Conservation (phyloP, 2,329 filamentous ascomycete species). For the Pyricularia grisea region DNA sequence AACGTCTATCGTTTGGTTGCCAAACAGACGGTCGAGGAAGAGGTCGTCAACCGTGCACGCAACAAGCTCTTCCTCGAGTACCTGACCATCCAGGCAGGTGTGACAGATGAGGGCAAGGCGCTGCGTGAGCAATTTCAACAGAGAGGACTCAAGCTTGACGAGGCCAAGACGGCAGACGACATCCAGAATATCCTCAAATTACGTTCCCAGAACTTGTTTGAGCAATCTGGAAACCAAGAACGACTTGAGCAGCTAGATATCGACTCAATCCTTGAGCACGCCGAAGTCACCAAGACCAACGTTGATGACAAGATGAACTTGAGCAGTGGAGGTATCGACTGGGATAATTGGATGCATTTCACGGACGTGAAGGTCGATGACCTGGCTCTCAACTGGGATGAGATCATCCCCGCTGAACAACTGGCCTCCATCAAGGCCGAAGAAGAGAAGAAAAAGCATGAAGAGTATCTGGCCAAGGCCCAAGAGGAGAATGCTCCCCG, state of each 20-base stretch:
- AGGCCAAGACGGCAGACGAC: constrained; percentile 85
- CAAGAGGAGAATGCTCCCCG: constrained; percentile 81
- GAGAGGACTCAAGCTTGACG: constrained; percentile 62
- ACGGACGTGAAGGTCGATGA: constrained; percentile 94
- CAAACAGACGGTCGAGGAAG: constrained; percentile 97
- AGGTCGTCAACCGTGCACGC: constrained; percentile 88
- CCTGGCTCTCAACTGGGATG: constrained; percentile 79
- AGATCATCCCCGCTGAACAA: constrained; percentile 93
- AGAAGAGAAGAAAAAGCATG: constrained; percentile 75
- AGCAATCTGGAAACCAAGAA: constrained; percentile 92
- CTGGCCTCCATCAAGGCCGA: constrained; percentile 83
- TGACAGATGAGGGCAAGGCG: constrained; percentile 89
- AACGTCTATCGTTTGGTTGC: constrained; percentile 95
- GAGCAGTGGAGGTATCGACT: constrained; percentile 73
- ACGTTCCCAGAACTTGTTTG: constrained; percentile 98
- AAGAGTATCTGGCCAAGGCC: constrained; percentile 71
- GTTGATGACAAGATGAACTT: constrained; percentile 86
- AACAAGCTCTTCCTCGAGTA: constrained; percentile 98
- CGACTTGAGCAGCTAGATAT: constrained; percentile 96
- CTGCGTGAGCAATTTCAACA: constrained; percentile 67
- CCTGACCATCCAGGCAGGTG: constrained; percentile 91
- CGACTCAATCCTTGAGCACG: constrained; percentile 91
- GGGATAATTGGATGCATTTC: constrained; percentile 96
- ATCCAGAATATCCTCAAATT: constrained; percentile 96
- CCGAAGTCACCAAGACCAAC: constrained; percentile 93